A percentile compares a stretch with the other conserved stretches of the same genome.
Conservation (phyloP, 768 basidiomycete genomes). For the Cystobasidiopsis lactophilus region DNA sequence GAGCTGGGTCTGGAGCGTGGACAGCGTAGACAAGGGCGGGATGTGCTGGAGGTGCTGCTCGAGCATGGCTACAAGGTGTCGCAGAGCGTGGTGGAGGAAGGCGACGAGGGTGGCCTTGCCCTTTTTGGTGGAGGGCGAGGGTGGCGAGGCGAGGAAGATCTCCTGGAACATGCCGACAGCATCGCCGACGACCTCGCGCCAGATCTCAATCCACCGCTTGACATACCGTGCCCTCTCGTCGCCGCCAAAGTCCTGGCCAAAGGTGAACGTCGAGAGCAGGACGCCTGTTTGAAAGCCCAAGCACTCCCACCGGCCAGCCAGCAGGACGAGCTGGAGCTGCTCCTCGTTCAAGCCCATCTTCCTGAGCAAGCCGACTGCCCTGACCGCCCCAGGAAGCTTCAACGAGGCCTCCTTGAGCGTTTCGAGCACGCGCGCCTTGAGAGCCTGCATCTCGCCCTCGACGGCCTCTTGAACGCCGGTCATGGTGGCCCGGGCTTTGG, state of each 20-base stretch:
- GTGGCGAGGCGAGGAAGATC: slow-evolving; percentile 24
- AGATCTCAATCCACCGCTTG: slow-evolving; percentile 28
- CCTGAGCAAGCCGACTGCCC: slow-evolving; percentile 14
- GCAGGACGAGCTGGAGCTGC: slow-evolving; percentile 17
- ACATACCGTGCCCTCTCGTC: slow-evolving; percentile 25
- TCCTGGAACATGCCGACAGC: slow-evolving; percentile 27
- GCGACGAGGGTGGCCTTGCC: background rate
- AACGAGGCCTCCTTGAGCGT: slow-evolving; percentile 13
- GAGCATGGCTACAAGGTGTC: slow-evolving; percentile 27
- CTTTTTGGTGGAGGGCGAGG: background rate
- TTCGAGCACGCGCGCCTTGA: slow-evolving; percentile 14
- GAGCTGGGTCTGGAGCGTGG: slow-evolving; percentile 73
- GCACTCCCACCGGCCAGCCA: slow-evolving; percentile 16
- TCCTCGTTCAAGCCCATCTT: slow-evolving; percentile 15
- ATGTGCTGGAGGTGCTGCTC: slow-evolving; percentile 35
- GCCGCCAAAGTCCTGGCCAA: background rate
- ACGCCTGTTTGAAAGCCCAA: slow-evolving; percentile 14
- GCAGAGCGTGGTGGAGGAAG: slow-evolving; percentile 33
- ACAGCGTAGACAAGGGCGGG: slow-evolving; percentile 36
- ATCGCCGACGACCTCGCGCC: slow-evolving; percentile 30
- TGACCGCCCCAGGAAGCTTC: slow-evolving; percentile 19
- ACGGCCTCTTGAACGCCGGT: slow-evolving; percentile 10
- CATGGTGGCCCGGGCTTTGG: background rate
- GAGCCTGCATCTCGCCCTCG: slow-evolving; percentile 6
- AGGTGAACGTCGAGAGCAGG: background rate